These are phyloP conservation scores for Kingdonia uniflora DNA, from an alignment of 164 flowering plant genomes.

Conservation along the genomic window DNA sequence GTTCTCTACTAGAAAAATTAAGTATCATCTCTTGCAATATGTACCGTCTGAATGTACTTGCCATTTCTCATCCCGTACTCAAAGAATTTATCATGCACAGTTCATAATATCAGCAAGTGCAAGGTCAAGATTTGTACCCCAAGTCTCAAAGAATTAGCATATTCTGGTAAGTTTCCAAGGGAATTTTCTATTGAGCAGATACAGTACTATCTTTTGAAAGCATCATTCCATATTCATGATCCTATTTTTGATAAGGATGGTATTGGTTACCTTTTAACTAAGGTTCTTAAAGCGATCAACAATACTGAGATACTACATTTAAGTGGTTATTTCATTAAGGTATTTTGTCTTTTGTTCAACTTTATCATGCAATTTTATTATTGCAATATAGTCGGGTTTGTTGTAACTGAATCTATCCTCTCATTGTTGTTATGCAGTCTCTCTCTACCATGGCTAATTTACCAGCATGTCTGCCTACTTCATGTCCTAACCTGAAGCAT, in stretches of 20 bases:
- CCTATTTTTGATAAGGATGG: not conserved
- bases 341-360: not conserved
- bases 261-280: not conserved
- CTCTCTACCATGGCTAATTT: not conserved
- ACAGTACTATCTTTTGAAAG: not conserved
- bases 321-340: not conserved
- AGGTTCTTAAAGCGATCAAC: not conserved
- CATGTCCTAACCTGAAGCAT: not conserved
- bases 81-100: not conserved
- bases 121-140: not conserved
- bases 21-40: not conserved
- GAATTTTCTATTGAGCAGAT: not conserved
- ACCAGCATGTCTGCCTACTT: not conserved
- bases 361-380: too few relatives aligned
- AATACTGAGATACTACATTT: not conserved
- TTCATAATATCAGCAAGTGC: not conserved
- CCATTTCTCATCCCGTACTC: not conserved
- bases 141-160: not conserved
- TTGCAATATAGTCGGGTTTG: not conserved
- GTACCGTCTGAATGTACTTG: not conserved
- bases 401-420: not conserved
- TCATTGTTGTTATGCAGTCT: not conserved
- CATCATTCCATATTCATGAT: not conserved
- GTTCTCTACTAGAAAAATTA: not conserved
- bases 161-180: not conserved